Percentiles rank a stretch among this genome's conserved stretches.
Conservation (phyloP, 441 rosid genomes). For the Gossypium gossypioides region DNA sequence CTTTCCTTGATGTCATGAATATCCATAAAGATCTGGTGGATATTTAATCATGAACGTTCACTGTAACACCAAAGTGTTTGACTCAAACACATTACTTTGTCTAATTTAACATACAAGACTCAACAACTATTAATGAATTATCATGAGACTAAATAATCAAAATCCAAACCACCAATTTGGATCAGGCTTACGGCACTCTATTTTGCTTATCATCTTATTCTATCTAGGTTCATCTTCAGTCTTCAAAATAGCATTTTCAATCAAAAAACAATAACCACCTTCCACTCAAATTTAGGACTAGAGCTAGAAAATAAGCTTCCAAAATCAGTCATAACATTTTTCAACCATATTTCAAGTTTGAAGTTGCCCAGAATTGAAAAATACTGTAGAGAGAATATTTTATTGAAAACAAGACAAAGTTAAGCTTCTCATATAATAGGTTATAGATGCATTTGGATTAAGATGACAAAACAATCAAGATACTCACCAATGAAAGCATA, state of each 20-base stretch:
- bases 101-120: neutral
- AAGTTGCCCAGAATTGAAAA: neutral
- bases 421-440: neutral
- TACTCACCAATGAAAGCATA: constrained; percentile 85
- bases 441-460: constrained; percentile 1
- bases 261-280: neutral
- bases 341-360: neutral
- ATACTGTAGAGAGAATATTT: neutral
- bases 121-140: neutral
- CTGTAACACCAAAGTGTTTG: neutral
- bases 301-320: constrained; percentile 3
- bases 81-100: neutral
- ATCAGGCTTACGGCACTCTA: neutral
- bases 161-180: neutral
- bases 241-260: neutral
- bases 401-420: neutral
- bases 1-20: neutral
- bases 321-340: neutral
- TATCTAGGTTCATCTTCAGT: neutral
- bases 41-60: too few relatives aligned
- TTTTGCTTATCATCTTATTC: neutral
- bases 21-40: neutral
- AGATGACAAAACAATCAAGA: neutral
- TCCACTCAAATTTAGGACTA: neutral
- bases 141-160: neutral